Percentiles rank a stretch among this genome's conserved stretches.
Evolutionary conservation across 2,329 filamentous ascomycete species (phyloP).

Genomic region (Diaporthe aspalathi): DNA sequence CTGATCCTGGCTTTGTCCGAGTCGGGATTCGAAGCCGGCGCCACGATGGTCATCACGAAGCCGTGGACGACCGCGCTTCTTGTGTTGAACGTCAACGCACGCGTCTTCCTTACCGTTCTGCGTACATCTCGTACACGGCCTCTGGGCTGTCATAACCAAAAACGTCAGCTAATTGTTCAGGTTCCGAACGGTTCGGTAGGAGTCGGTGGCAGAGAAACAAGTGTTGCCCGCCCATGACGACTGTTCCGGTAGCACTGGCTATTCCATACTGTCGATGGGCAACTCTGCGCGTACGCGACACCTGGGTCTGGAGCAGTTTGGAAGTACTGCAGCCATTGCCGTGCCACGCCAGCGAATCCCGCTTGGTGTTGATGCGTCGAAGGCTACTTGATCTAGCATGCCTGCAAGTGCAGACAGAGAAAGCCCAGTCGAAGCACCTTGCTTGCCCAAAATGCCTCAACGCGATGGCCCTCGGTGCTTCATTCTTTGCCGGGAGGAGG

Average conservation of each 20-base stretch:
- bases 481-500: constrained; percentile 22
- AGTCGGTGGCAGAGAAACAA: constrained; percentile 14
- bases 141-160: constrained; percentile 66
- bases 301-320: background rate
- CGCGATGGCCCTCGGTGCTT: background rate
- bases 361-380: background rate
- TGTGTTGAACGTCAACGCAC: constrained; percentile 87
- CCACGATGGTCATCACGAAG: constrained; percentile 76
- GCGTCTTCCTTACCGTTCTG: constrained; percentile 83
- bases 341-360: background rate
- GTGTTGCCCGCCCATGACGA: constrained; percentile 17
- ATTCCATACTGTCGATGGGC: background rate
- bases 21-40: constrained; percentile 65
- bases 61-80: constrained; percentile 83
- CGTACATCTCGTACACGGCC: constrained; percentile 82
- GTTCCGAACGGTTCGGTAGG: background rate
- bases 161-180: constrained; percentile 18
- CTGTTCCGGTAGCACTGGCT: constrained; percentile 29
- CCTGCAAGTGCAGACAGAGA: constrained; percentile 25
- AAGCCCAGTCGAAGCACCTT: background rate
- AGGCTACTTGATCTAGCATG: background rate
- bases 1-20: constrained; percentile 57
- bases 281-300: background rate
- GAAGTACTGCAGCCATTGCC: background rate
- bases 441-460: constrained; percentile 13